Evolutionary conservation across 2,329 filamentous ascomycete genomes (phyloP).

Genomic region (Alternaria infectoria): DNA sequence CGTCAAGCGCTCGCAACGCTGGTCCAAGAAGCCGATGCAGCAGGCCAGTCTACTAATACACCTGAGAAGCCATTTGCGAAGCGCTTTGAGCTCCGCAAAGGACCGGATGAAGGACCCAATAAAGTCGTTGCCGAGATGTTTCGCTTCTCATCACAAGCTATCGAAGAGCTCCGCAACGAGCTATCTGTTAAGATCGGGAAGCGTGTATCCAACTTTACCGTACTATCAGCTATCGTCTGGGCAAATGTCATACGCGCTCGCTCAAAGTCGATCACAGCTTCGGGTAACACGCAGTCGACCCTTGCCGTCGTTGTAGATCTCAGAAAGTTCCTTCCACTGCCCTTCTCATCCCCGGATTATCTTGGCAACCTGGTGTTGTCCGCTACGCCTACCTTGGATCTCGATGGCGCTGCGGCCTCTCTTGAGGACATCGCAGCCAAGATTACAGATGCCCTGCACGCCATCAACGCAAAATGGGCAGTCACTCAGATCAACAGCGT

Average conservation of each 20-base stretch:
- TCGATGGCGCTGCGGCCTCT: neutral
- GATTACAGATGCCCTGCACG: neutral
- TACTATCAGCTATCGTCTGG: slow-evolving; percentile 3
- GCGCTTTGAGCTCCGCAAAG: neutral
- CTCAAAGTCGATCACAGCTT: neutral
- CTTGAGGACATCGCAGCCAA: neutral
- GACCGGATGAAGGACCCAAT: slow-evolving; percentile 2
- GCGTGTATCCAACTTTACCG: neutral
- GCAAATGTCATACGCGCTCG: slow-evolving; percentile 3
- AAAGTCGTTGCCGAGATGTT: slow-evolving; percentile 13
- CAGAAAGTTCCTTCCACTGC: neutral
- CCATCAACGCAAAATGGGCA: neutral
- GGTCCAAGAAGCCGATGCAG: neutral
- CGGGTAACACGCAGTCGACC: slow-evolving; percentile 2
- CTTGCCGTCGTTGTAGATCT: slow-evolving; percentile 3
- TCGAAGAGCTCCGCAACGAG: neutral
- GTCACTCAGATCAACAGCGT: neutral
- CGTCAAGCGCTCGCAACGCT: slow-evolving; percentile 2
- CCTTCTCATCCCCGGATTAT: slow-evolving; percentile 4
- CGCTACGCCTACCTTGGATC: neutral
- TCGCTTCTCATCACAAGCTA: neutral
- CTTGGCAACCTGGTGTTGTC: slow-evolving; percentile 4
- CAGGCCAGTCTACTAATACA: neutral
- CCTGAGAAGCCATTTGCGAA: neutral
- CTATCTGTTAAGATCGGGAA: neutral